Evolutionary conservation across 768 basidiomycete genomes (phyloP).

Genomic region (Auricularia heimuer): DNA sequence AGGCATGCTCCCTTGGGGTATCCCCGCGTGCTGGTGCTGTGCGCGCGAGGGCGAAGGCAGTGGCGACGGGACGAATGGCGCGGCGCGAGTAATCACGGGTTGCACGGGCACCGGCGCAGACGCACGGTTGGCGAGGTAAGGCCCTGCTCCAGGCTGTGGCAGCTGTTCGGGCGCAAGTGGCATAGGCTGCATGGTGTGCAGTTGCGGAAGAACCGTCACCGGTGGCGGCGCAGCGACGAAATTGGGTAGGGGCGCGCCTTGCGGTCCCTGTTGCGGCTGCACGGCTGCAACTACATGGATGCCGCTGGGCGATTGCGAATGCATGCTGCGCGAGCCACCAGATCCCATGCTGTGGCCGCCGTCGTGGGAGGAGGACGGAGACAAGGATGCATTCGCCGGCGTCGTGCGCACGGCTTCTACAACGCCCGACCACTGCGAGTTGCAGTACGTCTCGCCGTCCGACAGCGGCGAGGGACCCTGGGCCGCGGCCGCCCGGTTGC

Average conservation of each 20-base stretch:
- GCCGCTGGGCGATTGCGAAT: background rate
- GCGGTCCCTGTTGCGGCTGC: background rate
- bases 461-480: background rate
- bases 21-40: no score
- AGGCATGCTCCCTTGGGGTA: no score
- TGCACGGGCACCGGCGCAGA: no score
- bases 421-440: background rate
- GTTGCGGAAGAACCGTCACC: background rate
- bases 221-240: background rate
- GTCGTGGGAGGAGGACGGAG: background rate
- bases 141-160: no score
- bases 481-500: background rate
- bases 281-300: background rate
- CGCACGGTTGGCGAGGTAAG: no score
- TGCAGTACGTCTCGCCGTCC: background rate
- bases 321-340: background rate
- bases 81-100: no score
- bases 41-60: no score
- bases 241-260: background rate
- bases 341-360: background rate
- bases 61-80: no score
- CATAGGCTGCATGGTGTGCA: no score
- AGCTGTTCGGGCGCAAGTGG: no score
- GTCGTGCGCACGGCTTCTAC: background rate
- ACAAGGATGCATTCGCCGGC: background rate